Percentiles rank a stretch among this genome's conserved stretches.
Evolutionary conservation across 371 early-diverging fungal genomes (phyloP).

Genomic region (Mortierella sp.): DNA sequence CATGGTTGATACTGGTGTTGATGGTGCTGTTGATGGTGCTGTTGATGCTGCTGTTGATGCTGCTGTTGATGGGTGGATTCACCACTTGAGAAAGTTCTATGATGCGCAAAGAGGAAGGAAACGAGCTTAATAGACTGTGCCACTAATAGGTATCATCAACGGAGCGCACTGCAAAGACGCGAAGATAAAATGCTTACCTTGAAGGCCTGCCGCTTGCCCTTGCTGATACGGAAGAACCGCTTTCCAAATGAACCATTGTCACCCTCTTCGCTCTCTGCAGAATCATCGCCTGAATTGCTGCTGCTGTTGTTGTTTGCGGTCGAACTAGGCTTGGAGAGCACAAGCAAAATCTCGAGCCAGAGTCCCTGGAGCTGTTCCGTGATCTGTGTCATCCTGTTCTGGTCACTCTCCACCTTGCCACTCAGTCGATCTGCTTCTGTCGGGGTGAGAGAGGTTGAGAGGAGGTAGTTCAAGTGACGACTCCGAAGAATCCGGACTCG

Average conservation of each 20-base stretch:
- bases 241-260: slow-evolving; percentile 18
- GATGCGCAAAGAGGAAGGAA: neutral
- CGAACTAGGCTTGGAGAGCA: slow-evolving; percentile 15
- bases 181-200: slow-evolving; percentile 19
- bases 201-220: slow-evolving; percentile 35
- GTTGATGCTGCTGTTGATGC: too few species aligned
- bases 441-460: slow-evolving; percentile 20
- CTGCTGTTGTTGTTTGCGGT: neutral
- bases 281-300: neutral
- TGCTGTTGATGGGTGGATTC: neutral
- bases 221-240: slow-evolving; percentile 23
- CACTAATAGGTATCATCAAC: neutral
- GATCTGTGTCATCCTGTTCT: slow-evolving; percentile 29
- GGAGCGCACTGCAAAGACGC: neutral
- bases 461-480: slow-evolving; percentile 35
- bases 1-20: neutral
- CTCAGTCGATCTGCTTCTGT: slow-evolving; percentile 17
- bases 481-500: slow-evolving; percentile 39
- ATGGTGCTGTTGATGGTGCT: too few species aligned
- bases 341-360: slow-evolving; percentile 24
- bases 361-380: slow-evolving; percentile 37
- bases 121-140: neutral
- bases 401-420: slow-evolving; percentile 26
- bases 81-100: slow-evolving; percentile 35
- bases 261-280: neutral